phyloP scores from a whole-genome alignment of 805 yeast species.

The Candida michaelii region DNA sequence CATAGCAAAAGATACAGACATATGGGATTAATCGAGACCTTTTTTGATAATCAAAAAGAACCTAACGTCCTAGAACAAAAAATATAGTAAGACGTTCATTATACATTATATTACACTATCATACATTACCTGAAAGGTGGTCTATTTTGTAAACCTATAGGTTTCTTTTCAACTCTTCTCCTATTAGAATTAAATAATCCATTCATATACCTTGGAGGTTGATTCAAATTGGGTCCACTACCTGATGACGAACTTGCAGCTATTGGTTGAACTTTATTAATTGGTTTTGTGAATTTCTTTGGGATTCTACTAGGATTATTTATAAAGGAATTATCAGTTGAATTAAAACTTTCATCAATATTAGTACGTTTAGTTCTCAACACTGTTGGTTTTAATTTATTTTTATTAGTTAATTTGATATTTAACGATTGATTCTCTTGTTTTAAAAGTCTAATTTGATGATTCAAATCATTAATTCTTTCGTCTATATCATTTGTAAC shows the following conservation, averaged over 20 bases:
- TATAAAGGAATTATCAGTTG: constrained; percentile 14
- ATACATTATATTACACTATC: background rate
- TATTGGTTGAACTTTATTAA: background rate
- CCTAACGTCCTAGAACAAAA: too few relatives aligned
- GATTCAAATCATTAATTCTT: constrained; percentile 22
- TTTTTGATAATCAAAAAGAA: too few relatives aligned
- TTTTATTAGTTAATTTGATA: constrained; percentile 16
- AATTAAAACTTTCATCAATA: constrained; percentile 3
- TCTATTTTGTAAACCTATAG: constrained; percentile 11
- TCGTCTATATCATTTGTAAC: constrained; percentile 21
- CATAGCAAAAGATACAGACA: too few relatives aligned
- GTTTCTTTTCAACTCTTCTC: constrained; percentile 8
- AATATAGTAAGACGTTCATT: too few relatives aligned
- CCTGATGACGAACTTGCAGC: background rate
- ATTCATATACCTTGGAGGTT: constrained; percentile 43
- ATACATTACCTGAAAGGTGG: constrained; percentile 21
- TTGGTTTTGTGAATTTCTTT: constrained; percentile 2
- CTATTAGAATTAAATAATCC: constrained; percentile 31
- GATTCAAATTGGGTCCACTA: constrained; percentile 40
- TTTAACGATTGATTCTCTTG: constrained; percentile 26
- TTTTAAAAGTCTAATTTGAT: constrained; percentile 20
- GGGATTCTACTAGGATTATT: constrained; percentile 19
- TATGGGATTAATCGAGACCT: too few relatives aligned
- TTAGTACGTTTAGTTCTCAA: constrained; percentile 3
- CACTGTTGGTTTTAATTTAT: constrained; percentile 8